Evolutionary conservation across 2,329 filamentous ascomycete genomes (phyloP).

Genomic region (Talaromyces sp.): DNA sequence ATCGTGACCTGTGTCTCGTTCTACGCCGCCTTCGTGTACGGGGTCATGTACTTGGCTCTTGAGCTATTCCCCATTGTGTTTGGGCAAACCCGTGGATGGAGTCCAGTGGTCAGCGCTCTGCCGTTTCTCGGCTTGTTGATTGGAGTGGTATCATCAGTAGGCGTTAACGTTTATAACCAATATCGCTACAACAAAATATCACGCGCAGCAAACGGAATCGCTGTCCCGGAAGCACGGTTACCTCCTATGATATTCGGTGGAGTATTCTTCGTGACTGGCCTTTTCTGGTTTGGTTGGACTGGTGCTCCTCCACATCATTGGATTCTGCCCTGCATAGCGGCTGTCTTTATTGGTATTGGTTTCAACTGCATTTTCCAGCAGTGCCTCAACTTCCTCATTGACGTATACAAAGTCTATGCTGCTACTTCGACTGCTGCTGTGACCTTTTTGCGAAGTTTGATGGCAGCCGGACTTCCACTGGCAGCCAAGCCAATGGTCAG

Average conservation of each 20-base stretch:
- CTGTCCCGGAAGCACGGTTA: constrained; percentile 40
- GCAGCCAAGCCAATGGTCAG: constrained; percentile 38
- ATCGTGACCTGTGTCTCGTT: constrained; percentile 42
- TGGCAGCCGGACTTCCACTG: constrained; percentile 34
- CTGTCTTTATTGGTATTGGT: constrained; percentile 40
- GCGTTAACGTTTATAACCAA: constrained; percentile 37
- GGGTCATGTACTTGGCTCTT: constrained; percentile 24
- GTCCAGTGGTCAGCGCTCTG: constrained; percentile 33
- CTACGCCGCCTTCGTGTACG: constrained; percentile 27
- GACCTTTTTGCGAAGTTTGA: constrained; percentile 39
- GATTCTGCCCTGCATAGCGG: constrained; percentile 4
- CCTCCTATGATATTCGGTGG: constrained; percentile 37
- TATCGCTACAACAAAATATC: constrained; percentile 30
- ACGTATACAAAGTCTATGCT: constrained; percentile 36
- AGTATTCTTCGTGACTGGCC: constrained; percentile 6
- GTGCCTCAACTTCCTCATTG: constrained; percentile 45
- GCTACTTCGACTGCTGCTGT: constrained; percentile 40
- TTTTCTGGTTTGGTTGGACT: constrained; percentile 11
- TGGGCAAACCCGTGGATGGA: constrained; percentile 34
- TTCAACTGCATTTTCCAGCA: constrained; percentile 45
- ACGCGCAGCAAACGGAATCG: constrained; percentile 21
- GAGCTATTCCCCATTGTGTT: constrained; percentile 26
- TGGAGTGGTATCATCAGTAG: constrained; percentile 35
- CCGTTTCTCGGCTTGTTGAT: constrained; percentile 40
- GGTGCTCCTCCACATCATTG: constrained; percentile 4